These are phyloP conservation scores for Colletotrichum neosansevieriae DNA, from an alignment of 2,329 filamentous ascomycete genomes.

Conservation along the genomic window DNA sequence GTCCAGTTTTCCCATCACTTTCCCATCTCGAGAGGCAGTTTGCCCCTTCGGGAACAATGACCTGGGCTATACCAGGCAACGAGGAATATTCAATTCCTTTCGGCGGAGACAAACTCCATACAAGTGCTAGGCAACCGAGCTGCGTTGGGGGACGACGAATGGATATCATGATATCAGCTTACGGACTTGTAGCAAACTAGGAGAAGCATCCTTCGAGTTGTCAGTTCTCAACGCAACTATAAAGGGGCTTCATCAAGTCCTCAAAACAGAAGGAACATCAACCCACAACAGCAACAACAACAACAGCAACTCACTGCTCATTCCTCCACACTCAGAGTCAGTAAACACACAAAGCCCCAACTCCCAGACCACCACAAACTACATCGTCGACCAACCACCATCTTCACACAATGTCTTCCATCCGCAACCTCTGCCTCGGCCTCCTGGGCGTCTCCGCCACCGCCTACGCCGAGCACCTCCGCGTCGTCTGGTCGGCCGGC, in stretches of 20 bases:
- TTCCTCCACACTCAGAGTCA: neutral
- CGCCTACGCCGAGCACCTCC: conserved; percentile 15
- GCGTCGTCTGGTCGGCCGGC: conserved; percentile 19
- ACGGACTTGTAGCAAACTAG: neutral
- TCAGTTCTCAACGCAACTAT: neutral
- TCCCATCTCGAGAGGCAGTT: neutral
- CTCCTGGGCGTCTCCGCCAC: neutral
- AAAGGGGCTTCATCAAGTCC: neutral
- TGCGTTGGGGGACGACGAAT: neutral
- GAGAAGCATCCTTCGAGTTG: neutral
- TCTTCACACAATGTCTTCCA: neutral
- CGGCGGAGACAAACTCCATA: neutral
- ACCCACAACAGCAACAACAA: neutral
- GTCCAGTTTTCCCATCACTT: neutral
- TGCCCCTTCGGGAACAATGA: neutral
- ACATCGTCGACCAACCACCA: neutral
- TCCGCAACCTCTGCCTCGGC: conserved; percentile 2
- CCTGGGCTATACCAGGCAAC: neutral
- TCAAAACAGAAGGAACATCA: neutral
- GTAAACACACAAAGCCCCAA: neutral
- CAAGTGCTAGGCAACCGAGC: neutral
- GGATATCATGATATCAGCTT: neutral
- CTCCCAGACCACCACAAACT: neutral
- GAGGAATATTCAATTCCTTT: neutral
- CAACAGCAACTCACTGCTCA: neutral